Evolutionary conservation across 2,329 filamentous ascomycete species (phyloP).

Genomic region (Didymella arachidicola): DNA sequence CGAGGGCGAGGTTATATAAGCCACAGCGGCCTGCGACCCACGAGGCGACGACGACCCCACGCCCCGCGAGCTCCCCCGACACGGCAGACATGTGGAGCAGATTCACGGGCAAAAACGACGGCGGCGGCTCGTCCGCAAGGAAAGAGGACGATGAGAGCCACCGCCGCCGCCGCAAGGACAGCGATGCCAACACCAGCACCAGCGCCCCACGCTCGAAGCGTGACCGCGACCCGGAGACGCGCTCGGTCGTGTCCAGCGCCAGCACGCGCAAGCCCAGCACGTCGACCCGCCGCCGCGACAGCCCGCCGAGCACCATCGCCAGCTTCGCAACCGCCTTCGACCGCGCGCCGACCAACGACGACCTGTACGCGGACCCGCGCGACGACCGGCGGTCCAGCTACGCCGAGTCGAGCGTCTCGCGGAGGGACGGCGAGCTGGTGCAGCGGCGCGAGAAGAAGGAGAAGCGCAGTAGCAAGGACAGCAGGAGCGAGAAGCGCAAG

Average conservation of each 20-base stretch:
- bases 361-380: constrained; percentile 43
- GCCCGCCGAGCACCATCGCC: constrained; percentile 44
- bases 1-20: constrained; percentile 8
- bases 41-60: constrained; percentile 1
- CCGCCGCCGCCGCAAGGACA: constrained; percentile 36
- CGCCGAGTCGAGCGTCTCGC: constrained; percentile 38
- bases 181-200: constrained; percentile 18
- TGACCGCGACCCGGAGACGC: constrained; percentile 33
- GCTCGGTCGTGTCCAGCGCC: constrained; percentile 46
- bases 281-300: constrained; percentile 36
- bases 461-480: constrained; percentile 32
- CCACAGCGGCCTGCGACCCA: constrained; percentile 20
- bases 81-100: constrained; percentile 49
- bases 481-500: constrained; percentile 41
- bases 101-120: constrained; percentile 49
- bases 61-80: background rate
- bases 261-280: constrained; percentile 34
- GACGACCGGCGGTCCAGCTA: constrained; percentile 39
- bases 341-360: constrained; percentile 34
- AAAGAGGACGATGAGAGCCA: constrained; percentile 39
- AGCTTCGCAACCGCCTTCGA: constrained; percentile 53
- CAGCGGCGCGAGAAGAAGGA: constrained; percentile 25
- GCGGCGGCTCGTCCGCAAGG: constrained; percentile 37
- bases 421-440: constrained; percentile 39
- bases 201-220: constrained; percentile 43